Percentiles rank a stretch among this genome's conserved stretches.
Evolutionary conservation across 805 yeast genomes (phyloP).

Genomic region (Komagataella ulmi): DNA sequence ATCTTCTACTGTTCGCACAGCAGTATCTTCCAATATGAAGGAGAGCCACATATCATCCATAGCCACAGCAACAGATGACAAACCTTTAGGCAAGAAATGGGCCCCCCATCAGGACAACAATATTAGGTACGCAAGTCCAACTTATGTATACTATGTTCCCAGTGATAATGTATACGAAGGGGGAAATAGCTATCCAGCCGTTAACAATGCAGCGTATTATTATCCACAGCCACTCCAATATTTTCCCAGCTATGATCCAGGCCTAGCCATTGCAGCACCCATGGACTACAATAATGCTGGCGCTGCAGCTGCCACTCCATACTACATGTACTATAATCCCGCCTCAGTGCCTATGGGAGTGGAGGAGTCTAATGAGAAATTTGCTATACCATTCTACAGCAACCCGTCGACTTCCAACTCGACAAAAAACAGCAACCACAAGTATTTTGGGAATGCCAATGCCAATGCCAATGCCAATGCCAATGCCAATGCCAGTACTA

Average conservation of each 20-base stretch:
- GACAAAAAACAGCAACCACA: not conserved
- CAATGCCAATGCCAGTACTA: not conserved
- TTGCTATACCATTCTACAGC: not conserved
- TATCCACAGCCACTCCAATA: conserved; percentile 1
- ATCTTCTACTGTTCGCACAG: conserved; percentile 12
- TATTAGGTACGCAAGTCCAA: not conserved
- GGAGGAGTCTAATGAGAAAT: not conserved
- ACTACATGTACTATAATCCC: conserved; percentile 17
- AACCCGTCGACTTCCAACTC: not conserved
- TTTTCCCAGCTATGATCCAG: conserved; percentile 13
- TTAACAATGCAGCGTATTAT: not conserved
- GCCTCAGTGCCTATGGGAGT: not conserved
- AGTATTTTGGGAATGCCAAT: not conserved
- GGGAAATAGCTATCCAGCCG: not conserved
- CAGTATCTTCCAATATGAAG: conserved; percentile 12
- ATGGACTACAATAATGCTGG: conserved; percentile 1
- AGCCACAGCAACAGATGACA: conserved; percentile 11
- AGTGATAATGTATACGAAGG: not conserved
- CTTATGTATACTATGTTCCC: conserved; percentile 1
- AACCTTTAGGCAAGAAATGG: conserved; percentile 7
- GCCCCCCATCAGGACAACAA: conserved; percentile 4
- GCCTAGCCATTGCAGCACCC: conserved; percentile 4
- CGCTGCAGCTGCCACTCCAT: conserved; percentile 13
- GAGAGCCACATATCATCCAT: conserved; percentile 15
- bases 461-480: not conserved